A percentile compares a stretch with the other conserved stretches of the same genome.
phyloP scores from a whole-genome alignment of 2,329 filamentous ascomycete species.

The Paradendryphiella salina region DNA sequence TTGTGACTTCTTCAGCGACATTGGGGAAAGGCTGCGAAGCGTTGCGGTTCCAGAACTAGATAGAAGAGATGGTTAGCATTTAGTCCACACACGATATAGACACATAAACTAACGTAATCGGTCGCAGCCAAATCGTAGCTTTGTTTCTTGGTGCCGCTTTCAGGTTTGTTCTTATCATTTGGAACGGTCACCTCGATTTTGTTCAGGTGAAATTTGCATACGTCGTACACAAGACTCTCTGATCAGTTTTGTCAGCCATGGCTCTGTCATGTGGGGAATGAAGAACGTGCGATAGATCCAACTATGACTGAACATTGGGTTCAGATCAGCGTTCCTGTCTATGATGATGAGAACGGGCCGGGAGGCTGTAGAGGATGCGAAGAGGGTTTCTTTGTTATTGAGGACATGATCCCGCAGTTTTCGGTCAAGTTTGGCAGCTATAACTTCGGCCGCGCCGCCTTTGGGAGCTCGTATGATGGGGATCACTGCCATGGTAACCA shows the following conservation, averaged over 20 bases:
- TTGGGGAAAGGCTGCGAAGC: constrained; percentile 58
- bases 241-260: neutral
- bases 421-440: constrained; percentile 88
- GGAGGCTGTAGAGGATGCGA: constrained; percentile 72
- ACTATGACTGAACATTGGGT: constrained; percentile 98
- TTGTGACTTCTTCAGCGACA: constrained; percentile 88
- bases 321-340: constrained; percentile 91
- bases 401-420: constrained; percentile 95
- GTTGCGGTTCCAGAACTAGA: constrained; percentile 85
- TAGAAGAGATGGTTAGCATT: neutral
- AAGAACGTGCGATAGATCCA: constrained; percentile 58
- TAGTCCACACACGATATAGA: neutral
- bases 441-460: constrained; percentile 89
- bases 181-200: constrained; percentile 90
- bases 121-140: constrained; percentile 85
- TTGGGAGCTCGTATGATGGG: constrained; percentile 95
- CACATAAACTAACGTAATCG: constrained; percentile 62
- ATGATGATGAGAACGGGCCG: constrained; percentile 90
- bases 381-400: constrained; percentile 97
- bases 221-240: constrained; percentile 13
- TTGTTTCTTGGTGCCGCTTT: constrained; percentile 78
- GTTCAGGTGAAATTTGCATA: constrained; percentile 77
- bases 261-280: neutral
- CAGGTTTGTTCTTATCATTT: constrained; percentile 73
- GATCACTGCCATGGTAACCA: constrained; percentile 98